Base-by-base conservation (phyloP, 2,329 filamentous ascomycete species). In the Paecilomyces fulvus region DNA sequence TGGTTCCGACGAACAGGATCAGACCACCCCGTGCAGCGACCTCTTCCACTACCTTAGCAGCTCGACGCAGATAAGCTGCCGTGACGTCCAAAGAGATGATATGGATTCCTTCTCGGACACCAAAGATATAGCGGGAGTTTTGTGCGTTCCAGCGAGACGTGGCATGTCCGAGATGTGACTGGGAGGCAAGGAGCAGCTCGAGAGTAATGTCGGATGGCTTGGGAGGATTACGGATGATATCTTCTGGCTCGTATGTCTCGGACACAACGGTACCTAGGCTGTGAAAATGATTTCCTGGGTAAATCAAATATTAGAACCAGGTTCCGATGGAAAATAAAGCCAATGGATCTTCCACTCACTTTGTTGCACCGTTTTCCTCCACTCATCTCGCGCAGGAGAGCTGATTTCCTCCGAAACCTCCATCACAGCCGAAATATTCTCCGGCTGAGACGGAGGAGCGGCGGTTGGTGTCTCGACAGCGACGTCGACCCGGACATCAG, bases 51-150 rank as follows among this genome's bases (percentile, higher is more conserved):
- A 99, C 85, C 65, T 92, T 89, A n/a, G 91, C 90, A 3, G 94
- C 92, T 53, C 94, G 86, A n/a, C 92, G 86, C 55, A 99, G 82
- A 74, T 97, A 87, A 14, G 91, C 87, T 12, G 91, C 90, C 30
- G 89, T 97, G 58, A 85, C 82, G 70, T 99, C 94, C 3, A 97
- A 85, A 9, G 87, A 88, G 72, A 99, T 96, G 70, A 99, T 91
- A 75, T 96, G 92, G 59, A 95, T 86, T 14, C 88, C 90, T 63
- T 94, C 83, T 49, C 94, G 83, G 59, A 95, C 83, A 65, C 94
- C 94, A 71, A 89, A 92, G 70, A 99, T 97, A 76, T 97, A 97
- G 63, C 89, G 84, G 61, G 91, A 87, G 77, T 97, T 99, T 54
- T 85, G 86, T 10, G 94, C 92, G 75, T 99, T 95, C 94, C 94